Conservation (phyloP, 176 grass and related monocot genomes). For the Themeda triandra region DNA sequence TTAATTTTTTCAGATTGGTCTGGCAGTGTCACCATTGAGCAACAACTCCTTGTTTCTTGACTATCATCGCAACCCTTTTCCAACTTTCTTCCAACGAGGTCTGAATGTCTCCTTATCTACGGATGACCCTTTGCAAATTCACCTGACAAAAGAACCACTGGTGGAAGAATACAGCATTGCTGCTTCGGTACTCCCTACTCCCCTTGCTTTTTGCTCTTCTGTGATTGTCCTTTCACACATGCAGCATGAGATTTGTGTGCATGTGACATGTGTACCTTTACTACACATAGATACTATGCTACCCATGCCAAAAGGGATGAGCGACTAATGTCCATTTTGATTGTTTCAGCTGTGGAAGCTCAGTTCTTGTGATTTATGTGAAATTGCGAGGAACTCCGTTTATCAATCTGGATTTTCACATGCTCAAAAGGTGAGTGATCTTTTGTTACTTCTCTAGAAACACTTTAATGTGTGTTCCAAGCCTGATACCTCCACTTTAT, state of each 20-base stretch:
- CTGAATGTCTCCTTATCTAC: conserved; percentile 94
- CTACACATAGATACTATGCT: not conserved
- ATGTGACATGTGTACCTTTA: not conserved
- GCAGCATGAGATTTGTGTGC: not conserved
- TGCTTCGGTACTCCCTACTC: conserved; percentile 72
- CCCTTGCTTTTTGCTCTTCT: not conserved
- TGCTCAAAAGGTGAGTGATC: conserved; percentile 62
- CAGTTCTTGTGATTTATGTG: conserved; percentile 97
- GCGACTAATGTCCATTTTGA: not conserved
- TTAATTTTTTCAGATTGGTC: conserved; percentile 77
- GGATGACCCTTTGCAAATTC: conserved; percentile 99
- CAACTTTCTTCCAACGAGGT: conserved; percentile 81
- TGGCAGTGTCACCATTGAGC: conserved; percentile 92
- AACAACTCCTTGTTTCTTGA: conserved; percentile 99
- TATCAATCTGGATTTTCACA: conserved; percentile 98
- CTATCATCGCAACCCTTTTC: conserved; percentile 96
- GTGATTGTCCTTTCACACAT: conserved; percentile 1
- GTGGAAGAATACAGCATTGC: conserved; percentile 99
- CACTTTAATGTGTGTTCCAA: not conserved
- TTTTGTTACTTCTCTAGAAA: not conserved
- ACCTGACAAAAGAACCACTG: conserved; percentile 96
- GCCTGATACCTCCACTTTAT: conserved; percentile 12
- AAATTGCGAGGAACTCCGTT: conserved; percentile 93
- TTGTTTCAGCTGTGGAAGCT: conserved; percentile 93
- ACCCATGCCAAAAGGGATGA: not conserved